Percentiles rank a stretch among this genome's conserved stretches.
Evolutionary conservation across 192 early-diverging fungal genomes (phyloP).

Genomic region (Backusella tarrabulga): DNA sequence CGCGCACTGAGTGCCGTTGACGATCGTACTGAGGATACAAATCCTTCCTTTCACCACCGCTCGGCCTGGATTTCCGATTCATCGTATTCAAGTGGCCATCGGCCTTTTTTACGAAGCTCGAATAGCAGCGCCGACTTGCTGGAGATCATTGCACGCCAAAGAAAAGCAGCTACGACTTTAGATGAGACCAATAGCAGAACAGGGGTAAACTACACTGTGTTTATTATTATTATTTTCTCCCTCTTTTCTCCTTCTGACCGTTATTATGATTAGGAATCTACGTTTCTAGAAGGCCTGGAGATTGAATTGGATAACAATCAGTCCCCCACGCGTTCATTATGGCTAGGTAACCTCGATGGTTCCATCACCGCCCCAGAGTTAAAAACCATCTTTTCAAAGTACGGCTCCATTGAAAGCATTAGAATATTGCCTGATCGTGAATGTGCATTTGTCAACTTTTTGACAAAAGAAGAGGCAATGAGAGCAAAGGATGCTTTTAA

Average conservation of each 20-base stretch:
- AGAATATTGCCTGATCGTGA: slow-evolving; percentile 91
- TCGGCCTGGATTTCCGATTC: background rate
- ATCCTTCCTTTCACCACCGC: background rate
- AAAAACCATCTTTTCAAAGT: slow-evolving; percentile 75
- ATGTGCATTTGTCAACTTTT: slow-evolving; percentile 93
- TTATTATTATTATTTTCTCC: background rate
- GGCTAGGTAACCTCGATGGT: slow-evolving; percentile 92
- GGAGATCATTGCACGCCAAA: slow-evolving; percentile 14
- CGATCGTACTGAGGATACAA: background rate
- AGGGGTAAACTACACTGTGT: background rate
- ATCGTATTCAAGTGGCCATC: no score
- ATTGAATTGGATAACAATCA: slow-evolving; percentile 4
- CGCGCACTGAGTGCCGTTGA: slow-evolving; percentile 15
- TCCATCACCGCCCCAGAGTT: slow-evolving; percentile 76
- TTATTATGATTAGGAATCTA: background rate
- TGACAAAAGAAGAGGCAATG: slow-evolving; percentile 82
- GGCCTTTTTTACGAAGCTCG: slow-evolving; percentile 6
- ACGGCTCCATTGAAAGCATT: slow-evolving; percentile 87
- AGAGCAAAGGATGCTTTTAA: slow-evolving; percentile 80
- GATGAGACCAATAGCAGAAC: background rate
- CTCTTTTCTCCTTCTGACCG: background rate
- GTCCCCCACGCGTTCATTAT: slow-evolving; percentile 83
- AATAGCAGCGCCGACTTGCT: slow-evolving; percentile 22
- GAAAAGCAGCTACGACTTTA: background rate
- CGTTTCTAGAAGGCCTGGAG: background rate